Evolutionary conservation across 2,329 filamentous ascomycete genomes (phyloP).

Genomic region (Grosmannia clavigera): DNA sequence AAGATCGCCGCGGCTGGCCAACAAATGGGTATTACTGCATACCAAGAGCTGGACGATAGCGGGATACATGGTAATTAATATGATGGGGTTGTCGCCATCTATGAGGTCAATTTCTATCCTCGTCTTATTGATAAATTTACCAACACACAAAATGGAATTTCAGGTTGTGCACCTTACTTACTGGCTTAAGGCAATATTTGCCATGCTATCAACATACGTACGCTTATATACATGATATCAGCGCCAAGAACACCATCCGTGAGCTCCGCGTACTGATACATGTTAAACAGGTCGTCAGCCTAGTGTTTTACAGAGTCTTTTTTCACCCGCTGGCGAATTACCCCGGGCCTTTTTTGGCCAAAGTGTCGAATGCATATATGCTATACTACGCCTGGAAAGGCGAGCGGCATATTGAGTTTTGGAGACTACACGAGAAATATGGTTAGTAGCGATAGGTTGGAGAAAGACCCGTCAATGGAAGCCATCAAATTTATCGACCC

Average conservation of each 20-base stretch:
- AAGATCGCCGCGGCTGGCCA: neutral
- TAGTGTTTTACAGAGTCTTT: constrained; percentile 44
- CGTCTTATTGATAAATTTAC: neutral
- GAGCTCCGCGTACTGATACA: neutral
- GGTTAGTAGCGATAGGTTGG: constrained; percentile 29
- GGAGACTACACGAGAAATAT: constrained; percentile 58
- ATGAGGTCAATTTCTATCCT: neutral
- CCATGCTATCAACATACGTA: neutral
- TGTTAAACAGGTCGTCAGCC: constrained; percentile 21
- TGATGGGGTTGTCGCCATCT: neutral
- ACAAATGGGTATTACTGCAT: neutral
- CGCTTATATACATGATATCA: neutral
- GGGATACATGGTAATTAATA: neutral
- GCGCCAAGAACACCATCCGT: neutral
- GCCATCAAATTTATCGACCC: too few relatives aligned
- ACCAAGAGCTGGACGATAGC: neutral
- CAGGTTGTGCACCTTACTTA: neutral
- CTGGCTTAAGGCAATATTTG: neutral
- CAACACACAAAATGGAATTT: neutral
- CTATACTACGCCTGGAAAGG: constrained; percentile 66
- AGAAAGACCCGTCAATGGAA: neutral
- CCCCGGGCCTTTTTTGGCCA: constrained; percentile 51
- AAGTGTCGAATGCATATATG: constrained; percentile 51
- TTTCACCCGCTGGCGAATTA: constrained; percentile 55
- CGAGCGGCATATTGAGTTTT: constrained; percentile 61